Conservation (phyloP, 2,329 filamentous ascomycete genomes). For the Atkinsonella hypoxylon region DNA sequence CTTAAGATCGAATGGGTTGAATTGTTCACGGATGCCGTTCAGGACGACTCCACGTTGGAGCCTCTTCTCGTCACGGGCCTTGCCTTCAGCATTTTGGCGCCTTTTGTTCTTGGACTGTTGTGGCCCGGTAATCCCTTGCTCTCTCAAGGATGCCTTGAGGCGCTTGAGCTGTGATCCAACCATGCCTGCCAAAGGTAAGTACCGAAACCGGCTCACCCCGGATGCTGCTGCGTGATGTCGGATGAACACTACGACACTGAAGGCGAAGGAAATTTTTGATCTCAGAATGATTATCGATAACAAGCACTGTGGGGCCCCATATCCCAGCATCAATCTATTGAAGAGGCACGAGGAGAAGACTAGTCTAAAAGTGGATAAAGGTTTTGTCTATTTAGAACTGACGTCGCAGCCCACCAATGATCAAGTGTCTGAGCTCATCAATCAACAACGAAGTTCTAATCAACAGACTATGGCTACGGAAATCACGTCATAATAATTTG, state of each 20-base stretch:
- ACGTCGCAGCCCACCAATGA: neutral
- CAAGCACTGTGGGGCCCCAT: neutral
- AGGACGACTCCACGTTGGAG: constrained; percentile 67
- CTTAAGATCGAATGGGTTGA: constrained; percentile 96
- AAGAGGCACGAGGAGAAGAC: neutral
- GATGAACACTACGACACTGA: neutral
- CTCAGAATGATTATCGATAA: constrained; percentile 9
- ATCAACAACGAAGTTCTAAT: neutral
- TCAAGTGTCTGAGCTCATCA: neutral
- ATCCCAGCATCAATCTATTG: neutral
- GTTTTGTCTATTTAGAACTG: constrained; percentile 10
- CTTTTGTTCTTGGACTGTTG: constrained; percentile 95
- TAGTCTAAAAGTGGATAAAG: constrained; percentile 5
- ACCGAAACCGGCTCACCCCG: constrained; percentile 1
- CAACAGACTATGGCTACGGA: constrained; percentile 5
- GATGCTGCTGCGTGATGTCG: constrained; percentile 6
- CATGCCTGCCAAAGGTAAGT: constrained; percentile 43
- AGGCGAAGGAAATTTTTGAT: constrained; percentile 3
- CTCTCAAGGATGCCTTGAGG: constrained; percentile 78
- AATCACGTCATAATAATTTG: constrained; percentile 8
- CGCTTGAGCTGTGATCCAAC: constrained; percentile 93
- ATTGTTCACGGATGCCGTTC: constrained; percentile 80
- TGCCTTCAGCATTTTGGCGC: constrained; percentile 56
- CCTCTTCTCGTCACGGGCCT: constrained; percentile 57
- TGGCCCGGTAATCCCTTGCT: constrained; percentile 81